A percentile compares a stretch with the other conserved stretches of the same genome.
These are phyloP conservation scores for Kodamaea laetipori DNA, from an alignment of 805 yeast species.

Conservation along the genomic window DNA sequence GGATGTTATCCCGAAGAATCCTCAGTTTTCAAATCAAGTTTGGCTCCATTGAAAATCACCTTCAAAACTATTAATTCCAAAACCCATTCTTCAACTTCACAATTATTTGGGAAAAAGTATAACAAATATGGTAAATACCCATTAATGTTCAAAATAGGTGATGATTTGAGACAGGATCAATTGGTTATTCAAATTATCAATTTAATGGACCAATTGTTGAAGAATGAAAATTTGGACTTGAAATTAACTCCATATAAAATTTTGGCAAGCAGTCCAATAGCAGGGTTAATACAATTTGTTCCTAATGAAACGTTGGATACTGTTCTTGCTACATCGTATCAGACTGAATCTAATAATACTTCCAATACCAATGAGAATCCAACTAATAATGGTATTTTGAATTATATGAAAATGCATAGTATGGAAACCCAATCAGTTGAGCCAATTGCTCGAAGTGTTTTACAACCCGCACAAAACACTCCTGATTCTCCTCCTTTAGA, in stretches of 20 bases:
- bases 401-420: conserved; percentile 60
- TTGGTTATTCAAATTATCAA: conserved; percentile 91
- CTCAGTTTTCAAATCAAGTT: conserved; percentile 85
- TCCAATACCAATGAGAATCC: conserved; percentile 9
- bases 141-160: conserved; percentile 93
- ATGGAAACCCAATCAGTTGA: conserved; percentile 21
- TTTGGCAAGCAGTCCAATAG: conserved; percentile 85
- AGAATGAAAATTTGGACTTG: conserved; percentile 88
- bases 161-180: conserved; percentile 94
- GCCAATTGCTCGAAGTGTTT: conserved; percentile 28
- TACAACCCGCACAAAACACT: conserved; percentile 14
- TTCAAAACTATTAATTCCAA: conserved; percentile 56
- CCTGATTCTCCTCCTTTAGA: conserved; percentile 15
- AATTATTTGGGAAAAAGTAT: conserved; percentile 35
- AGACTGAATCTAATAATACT: conserved; percentile 12
- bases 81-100: conserved; percentile 25
- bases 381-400: conserved; percentile 68
- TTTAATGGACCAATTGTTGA: conserved; percentile 84
- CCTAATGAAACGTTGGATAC: conserved; percentile 88
- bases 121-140: conserved; percentile 56
- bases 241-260: conserved; percentile 86
- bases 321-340: conserved; percentile 52
- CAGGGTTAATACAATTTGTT: conserved; percentile 93
- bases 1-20: conserved; percentile 82
- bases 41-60: conserved; percentile 83